These are phyloP conservation scores for Escovopsis sp. DNA, from an alignment of 2,329 filamentous ascomycete genomes.

Conservation along the genomic window DNA sequence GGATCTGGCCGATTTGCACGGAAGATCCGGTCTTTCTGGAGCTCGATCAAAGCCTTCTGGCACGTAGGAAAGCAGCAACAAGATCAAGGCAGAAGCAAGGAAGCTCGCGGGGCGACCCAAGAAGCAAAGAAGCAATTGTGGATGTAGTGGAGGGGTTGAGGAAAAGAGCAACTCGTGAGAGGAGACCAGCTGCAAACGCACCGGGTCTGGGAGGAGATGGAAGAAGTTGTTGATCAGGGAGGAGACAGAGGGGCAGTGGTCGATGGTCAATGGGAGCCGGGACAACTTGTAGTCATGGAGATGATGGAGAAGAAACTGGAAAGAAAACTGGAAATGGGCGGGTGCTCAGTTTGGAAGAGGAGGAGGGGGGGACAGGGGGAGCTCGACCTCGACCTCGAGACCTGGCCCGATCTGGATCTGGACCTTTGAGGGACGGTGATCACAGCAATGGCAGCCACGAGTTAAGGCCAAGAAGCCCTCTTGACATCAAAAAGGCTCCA, in stretches of 20 bases:
- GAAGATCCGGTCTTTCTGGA: slow-evolving; percentile 2
- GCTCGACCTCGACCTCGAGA: too few relatives aligned
- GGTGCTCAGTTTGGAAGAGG: background rate
- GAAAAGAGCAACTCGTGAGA: slow-evolving; percentile 13
- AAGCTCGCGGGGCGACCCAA: slow-evolving; percentile 4
- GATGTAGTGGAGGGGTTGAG: slow-evolving; percentile 1
- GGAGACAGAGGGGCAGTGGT: slow-evolving; percentile 1
- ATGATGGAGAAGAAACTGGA: background rate
- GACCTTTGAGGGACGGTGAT: too few relatives aligned
- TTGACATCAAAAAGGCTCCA: too few relatives aligned
- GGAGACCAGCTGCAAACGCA: slow-evolving; percentile 3
- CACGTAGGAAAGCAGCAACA: slow-evolving; percentile 14
- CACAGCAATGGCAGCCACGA: too few relatives aligned
- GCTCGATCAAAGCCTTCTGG: background rate
- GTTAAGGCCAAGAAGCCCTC: too few relatives aligned
- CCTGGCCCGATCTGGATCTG: too few relatives aligned
- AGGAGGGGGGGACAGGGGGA: too few relatives aligned
- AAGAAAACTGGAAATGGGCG: background rate
- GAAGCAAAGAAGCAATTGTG: slow-evolving; percentile 12
- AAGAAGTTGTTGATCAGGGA: slow-evolving; percentile 4
- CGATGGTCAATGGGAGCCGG: slow-evolving; percentile 1
- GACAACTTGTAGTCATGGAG: background rate
- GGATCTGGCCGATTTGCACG: slow-evolving; percentile 4
- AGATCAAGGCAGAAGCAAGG: slow-evolving; percentile 5
- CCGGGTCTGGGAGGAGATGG: background rate